Percentiles rank a stretch among this genome's conserved stretches.
Conservation (phyloP, 2,329 filamentous ascomycete species). For the Pezicula carpinea region DNA sequence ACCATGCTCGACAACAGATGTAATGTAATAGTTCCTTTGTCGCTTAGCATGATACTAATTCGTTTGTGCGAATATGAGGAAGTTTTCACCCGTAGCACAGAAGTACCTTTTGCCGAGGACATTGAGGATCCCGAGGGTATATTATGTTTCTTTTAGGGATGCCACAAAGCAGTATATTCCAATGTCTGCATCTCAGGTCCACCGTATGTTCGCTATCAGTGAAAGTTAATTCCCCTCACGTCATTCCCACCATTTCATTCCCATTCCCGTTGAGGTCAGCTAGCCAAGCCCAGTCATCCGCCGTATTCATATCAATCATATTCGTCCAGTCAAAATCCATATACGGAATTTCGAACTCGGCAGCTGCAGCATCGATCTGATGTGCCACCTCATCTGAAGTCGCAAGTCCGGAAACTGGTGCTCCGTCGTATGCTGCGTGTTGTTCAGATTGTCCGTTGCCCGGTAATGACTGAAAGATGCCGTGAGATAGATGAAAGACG, state of each 20-base stretch:
- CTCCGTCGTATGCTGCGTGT: not conserved
- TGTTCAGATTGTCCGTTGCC: not conserved
- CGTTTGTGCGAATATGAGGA: no score
- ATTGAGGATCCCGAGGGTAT: no score
- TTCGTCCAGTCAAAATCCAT: slow-evolving; percentile 14
- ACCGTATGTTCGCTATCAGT: no score
- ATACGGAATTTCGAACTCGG: slow-evolving; percentile 4
- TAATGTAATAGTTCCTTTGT: no score
- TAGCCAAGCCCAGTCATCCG: slow-evolving; percentile 15
- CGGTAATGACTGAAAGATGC: not conserved
- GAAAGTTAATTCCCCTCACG: no score
- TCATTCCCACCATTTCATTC: not conserved
- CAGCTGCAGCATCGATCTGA: not conserved
- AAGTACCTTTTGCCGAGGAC: no score
- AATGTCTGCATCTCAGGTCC: no score
- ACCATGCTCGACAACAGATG: no score
- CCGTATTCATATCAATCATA: slow-evolving; percentile 3
- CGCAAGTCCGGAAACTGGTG: not conserved
- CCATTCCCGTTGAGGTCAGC: slow-evolving; percentile 4
- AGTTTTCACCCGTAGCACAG: no score
- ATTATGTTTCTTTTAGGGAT: no score
- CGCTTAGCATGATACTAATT: no score
- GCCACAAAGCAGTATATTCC: no score
- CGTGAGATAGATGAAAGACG: slow-evolving; percentile 1
- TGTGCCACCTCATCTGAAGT: not conserved